Base-by-base conservation (phyloP, 2,329 filamentous ascomycete genomes). In the Arthrobotrys iridis region DNA sequence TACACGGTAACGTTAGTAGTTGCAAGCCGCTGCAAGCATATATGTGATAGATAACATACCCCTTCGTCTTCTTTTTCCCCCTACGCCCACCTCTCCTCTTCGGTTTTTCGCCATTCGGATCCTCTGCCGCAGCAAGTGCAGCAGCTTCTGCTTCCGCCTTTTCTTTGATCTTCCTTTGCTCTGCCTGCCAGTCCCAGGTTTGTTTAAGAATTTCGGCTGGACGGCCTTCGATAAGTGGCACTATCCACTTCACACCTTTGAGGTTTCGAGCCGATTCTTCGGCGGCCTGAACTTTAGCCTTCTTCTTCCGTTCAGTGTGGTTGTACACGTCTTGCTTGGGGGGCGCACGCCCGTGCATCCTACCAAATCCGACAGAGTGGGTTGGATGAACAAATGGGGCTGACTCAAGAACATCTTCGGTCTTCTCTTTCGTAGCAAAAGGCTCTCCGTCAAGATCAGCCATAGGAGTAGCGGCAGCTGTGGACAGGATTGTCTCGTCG, bases 61-160 rank as follows among this genome's bases (percentile, higher is more conserved):
- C 63, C 20, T 74, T 74, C 2, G 70, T 74, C 70, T 67, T 67
- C 40, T 74, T 74, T 46, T 74, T 67, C 7, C 70, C 70, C 7
- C 63, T 41, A 7, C 70, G 26, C 11, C 70, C 70, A 26, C 70
- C 70, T 63, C 63, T 46, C 62, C 67, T 74, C 46, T 74, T 74
- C 35, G 60, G 26, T 28, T 67, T 57, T 10, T 55, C 55, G 26
- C 35, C 70, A 13, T 57, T 67, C 2, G 62, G 35, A n/a, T 74
- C 70, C 20, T 74, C 70, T 35, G 60, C 50, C 4, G 58, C 11
- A 3, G 60, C 68, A 7, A 37, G 50, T 10, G 68, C 68, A 11
- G 60, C 62, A 13, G 70, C 62, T 41, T 74, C 55, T 2, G 70
- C 70, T 7, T 74, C 70, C 2, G 45, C 57, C 24, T 74, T 67